Evolutionary conservation across 495 filamentous ascomycete genomes (phyloP).

Genomic region (Oleoguttula mirabilis): DNA sequence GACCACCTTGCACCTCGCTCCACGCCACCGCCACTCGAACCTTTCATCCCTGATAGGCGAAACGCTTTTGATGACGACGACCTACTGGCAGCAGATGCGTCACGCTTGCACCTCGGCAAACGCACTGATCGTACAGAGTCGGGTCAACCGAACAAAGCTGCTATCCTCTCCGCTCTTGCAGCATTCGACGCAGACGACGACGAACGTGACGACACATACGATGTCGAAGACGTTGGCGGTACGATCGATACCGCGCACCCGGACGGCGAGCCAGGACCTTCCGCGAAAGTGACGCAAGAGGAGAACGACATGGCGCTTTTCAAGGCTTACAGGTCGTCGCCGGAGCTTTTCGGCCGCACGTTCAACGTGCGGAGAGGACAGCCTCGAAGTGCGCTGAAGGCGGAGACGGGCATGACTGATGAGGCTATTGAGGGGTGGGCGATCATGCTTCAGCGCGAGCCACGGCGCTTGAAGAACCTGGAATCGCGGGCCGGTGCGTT

Average conservation of each 20-base stretch:
- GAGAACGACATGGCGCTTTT: constrained; percentile 45
- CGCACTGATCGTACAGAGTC: constrained; percentile 13
- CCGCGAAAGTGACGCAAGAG: constrained; percentile 13
- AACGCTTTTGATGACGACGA: constrained; percentile 76
- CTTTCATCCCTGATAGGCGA: constrained; percentile 34
- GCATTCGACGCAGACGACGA: constrained; percentile 92
- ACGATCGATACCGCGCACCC: constrained; percentile 52
- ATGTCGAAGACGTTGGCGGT: constrained; percentile 79
- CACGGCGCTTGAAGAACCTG: constrained; percentile 49
- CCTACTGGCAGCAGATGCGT: constrained; percentile 47
- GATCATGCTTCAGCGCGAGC: constrained; percentile 66
- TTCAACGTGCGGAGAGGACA: constrained; percentile 51
- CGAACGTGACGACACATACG: constrained; percentile 95
- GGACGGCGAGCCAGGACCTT: constrained; percentile 22
- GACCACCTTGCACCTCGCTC: constrained; percentile 31
- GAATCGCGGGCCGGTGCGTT: constrained; percentile 41
- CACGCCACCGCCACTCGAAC: constrained; percentile 28
- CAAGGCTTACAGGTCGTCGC: constrained; percentile 48
- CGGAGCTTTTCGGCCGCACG: constrained; percentile 57
- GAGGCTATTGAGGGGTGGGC: constrained; percentile 93
- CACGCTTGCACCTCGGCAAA: constrained; percentile 65
- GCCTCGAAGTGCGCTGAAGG: constrained; percentile 50
- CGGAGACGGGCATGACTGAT: constrained; percentile 78
- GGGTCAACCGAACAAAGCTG: constrained; percentile 49
- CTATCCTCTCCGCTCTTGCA: constrained; percentile 81